Evolutionary conservation across 78 protist genomes (phyloP).

Genomic region (Paratrimastix pyriformis): DNA sequence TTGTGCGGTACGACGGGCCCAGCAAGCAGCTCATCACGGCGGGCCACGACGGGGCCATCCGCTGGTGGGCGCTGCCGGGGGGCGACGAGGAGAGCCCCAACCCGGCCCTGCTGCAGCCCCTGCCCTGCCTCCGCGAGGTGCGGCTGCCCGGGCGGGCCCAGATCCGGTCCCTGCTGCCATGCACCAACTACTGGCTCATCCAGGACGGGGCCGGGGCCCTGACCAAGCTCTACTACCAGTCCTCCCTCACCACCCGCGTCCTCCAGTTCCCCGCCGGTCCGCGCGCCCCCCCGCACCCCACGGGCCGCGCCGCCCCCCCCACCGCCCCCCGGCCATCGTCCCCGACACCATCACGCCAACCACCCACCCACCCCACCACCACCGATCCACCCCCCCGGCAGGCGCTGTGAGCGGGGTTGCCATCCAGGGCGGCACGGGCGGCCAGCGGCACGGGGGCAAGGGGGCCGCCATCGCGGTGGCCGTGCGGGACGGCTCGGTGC

Average conservation of each 20-base stretch:
- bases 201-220: conserved; percentile 33
- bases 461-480: not conserved
- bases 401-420: not conserved
- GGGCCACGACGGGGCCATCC: conserved; percentile 63
- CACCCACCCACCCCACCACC: no score
- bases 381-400: no score
- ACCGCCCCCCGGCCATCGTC: no score
- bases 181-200: conserved; percentile 10
- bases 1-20: not conserved
- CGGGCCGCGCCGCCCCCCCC: no score
- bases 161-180: conserved; percentile 23
- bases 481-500: not conserved
- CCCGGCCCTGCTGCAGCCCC: not conserved
- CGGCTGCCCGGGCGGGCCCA: not conserved
- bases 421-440: conserved; percentile 6
- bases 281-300: no score
- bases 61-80: conserved; percentile 19
- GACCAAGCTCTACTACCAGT: not conserved
- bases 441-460: not conserved
- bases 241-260: not conserved
- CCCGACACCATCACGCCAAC: no score
- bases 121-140: not conserved
- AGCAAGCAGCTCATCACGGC: conserved; percentile 35
- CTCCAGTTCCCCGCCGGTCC: not conserved
- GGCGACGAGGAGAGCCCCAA: not conserved